Evolutionary conservation across 257 asterid species (phyloP), one percentile per base, ranked within the genome.

Genomic region (Galeopsis tetrahit): DNA sequence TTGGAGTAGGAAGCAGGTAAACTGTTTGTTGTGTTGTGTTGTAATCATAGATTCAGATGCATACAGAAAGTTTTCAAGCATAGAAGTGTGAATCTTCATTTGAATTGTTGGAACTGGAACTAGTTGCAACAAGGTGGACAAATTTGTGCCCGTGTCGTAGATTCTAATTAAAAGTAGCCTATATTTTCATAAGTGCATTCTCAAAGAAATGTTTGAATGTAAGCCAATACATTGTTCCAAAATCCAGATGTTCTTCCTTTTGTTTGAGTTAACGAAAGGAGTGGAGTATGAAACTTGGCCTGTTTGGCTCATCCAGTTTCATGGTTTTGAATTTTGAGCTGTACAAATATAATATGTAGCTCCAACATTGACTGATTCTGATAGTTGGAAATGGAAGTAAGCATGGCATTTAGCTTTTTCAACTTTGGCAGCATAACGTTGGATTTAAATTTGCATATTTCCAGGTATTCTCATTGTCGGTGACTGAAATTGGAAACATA

Each of bases 1-100:
- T 82, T 91, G 99, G 99, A 67, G 87, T 60, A 79, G 96, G 77
- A 94, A 94, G 66, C 99, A 94, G 98, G 99, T 94, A 65, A 70
- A 17, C 36, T 57, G 35, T 60, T 55, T 42, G n/a, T 21, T 21
- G 28, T 21, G 53, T 64, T 46, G 44, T 43, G 60, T 49, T 42
- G 33, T 71, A 10, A 35, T 67, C 7, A n/a, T 17, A 8, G 7
- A 46, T 10, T 71, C 43, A 17, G 15, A 34, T 63, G 61, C 63
- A 7, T 9, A 28, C 5, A 15, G 70, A 48, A 57, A 5, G 15
- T 40, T 49, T 65, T 35, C n/a, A 42, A 17, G 61, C 36, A 15
- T 33, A 7, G 6, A 28, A 3, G 31, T 56, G 32, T 39, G 69
- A 36, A 31, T 51, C 55, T 13, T 66, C 71, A 77, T 46, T 58